phyloP scores from a whole-genome alignment of 768 basidiomycete species.

The Cystobasidium tubakii region DNA sequence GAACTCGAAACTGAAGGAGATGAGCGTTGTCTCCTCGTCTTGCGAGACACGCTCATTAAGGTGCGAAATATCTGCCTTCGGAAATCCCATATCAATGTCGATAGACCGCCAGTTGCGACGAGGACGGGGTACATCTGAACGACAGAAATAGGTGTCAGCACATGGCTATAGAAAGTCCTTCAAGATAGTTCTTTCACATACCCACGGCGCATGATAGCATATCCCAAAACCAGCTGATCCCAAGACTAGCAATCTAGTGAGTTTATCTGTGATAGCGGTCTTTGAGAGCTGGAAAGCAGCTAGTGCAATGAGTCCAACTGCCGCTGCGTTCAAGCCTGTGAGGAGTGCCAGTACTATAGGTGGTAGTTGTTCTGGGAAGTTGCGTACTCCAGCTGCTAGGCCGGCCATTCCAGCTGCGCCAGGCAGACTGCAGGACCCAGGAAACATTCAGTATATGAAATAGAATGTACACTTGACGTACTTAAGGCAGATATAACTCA shows the following conservation, averaged over 20 bases:
- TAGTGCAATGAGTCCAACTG: constrained; percentile 57
- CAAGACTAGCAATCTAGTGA: constrained; percentile 53
- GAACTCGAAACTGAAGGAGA: neutral
- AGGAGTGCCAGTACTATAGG: constrained; percentile 55
- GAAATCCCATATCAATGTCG: constrained; percentile 47
- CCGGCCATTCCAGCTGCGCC: constrained; percentile 55
- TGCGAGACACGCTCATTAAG: neutral
- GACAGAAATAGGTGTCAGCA: neutral
- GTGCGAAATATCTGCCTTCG: neutral
- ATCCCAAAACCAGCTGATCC: constrained; percentile 54
- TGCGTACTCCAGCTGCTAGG: constrained; percentile 53
- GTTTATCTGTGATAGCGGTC: constrained; percentile 54
- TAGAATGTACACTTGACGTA: no score
- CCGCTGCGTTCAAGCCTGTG: constrained; percentile 57
- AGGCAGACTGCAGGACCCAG: constrained; percentile 49
- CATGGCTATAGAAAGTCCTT: no score
- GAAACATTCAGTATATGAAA: no score
- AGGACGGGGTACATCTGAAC: constrained; percentile 51
- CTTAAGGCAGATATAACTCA: no score
- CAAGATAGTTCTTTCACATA: no score
- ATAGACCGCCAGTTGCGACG: constrained; percentile 52
- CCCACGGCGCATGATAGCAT: constrained; percentile 57
- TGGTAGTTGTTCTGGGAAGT: constrained; percentile 53
- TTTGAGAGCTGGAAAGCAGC: constrained; percentile 55
- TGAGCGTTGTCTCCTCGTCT: neutral